Evolutionary conservation across 495 filamentous ascomycete species (phyloP).

Genomic region (Penicillium pulvis): DNA sequence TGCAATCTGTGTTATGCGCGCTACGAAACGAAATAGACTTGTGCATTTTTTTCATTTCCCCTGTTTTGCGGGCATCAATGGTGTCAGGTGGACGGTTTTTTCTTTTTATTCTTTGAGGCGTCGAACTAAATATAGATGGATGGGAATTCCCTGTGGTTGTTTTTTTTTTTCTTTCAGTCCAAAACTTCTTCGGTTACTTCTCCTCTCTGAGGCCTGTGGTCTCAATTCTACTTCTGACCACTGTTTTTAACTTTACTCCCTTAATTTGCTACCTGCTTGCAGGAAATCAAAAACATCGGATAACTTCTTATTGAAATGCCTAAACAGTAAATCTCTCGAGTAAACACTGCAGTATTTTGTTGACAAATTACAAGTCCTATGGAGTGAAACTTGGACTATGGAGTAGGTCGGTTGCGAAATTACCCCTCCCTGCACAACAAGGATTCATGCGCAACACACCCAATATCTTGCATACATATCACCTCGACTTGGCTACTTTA

Average conservation of each 20-base stretch:
- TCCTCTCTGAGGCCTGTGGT: conserved; percentile 32
- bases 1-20: conserved; percentile 36
- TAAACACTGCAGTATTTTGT: no score
- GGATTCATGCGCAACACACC: neutral
- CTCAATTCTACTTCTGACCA: conserved; percentile 20
- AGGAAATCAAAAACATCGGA: conserved; percentile 19
- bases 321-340: no score
- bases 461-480: neutral
- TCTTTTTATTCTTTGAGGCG: conserved; percentile 30
- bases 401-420: neutral
- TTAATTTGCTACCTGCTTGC: conserved; percentile 27
- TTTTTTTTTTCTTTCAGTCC: conserved; percentile 18
- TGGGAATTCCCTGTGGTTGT: conserved; percentile 27
- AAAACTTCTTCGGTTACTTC: conserved; percentile 25
- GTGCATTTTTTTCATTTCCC: conserved; percentile 39
- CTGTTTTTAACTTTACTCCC: conserved; percentile 18
- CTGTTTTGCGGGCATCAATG: conserved; percentile 35
- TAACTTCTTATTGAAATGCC: neutral
- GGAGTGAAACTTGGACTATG: neutral
- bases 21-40: conserved; percentile 52
- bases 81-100: conserved; percentile 33
- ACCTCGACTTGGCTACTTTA: neutral
- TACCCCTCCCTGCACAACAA: conserved; percentile 2
- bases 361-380: neutral
- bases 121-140: conserved; percentile 43